Conservation (phyloP, 2,329 filamentous ascomycete species). For the Alternaria incomplexa region DNA sequence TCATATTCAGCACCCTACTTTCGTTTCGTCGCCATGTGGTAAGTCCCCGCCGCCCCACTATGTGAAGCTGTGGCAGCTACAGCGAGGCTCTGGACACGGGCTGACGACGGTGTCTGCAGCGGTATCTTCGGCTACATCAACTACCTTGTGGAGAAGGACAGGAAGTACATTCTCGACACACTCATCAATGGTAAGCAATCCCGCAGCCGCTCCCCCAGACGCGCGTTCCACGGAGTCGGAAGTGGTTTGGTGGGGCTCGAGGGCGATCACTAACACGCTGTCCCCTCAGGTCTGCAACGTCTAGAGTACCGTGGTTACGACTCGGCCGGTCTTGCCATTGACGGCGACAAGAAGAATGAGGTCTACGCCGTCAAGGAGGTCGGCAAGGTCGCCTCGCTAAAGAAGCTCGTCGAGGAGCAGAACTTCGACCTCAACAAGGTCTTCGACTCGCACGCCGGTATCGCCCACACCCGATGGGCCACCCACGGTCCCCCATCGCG, state of each 20-base stretch:
- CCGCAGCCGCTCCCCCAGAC: neutral
- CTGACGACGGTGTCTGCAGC: conserved; percentile 57
- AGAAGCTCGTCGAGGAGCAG: conserved; percentile 84
- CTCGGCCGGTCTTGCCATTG: conserved; percentile 92
- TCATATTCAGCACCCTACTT: conserved; percentile 30
- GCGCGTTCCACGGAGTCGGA: conserved; percentile 5
- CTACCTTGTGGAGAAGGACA: conserved; percentile 98
- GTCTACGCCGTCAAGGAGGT: conserved; percentile 98
- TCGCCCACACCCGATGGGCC: conserved; percentile 98
- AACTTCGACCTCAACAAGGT: conserved; percentile 87
- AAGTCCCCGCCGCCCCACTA: conserved; percentile 37
- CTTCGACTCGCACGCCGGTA: conserved; percentile 97
- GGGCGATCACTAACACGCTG: conserved; percentile 30
- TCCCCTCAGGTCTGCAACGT: conserved; percentile 76
- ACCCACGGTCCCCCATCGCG: conserved; percentile 95
- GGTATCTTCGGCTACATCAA: conserved; percentile 99
- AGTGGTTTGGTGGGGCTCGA: conserved; percentile 8
- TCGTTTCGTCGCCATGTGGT: conserved; percentile 47
- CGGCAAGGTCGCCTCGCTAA: conserved; percentile 97
- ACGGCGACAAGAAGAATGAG: conserved; percentile 99
- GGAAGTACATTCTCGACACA: conserved; percentile 93
- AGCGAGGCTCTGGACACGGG: conserved; percentile 1
- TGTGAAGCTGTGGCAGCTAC: neutral
- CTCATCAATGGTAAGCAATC: conserved; percentile 83
- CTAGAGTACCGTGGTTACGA: conserved; percentile 99